Conservation (phyloP, 1,284 basidiomycete genomes). For the Malassezia obtusa region DNA sequence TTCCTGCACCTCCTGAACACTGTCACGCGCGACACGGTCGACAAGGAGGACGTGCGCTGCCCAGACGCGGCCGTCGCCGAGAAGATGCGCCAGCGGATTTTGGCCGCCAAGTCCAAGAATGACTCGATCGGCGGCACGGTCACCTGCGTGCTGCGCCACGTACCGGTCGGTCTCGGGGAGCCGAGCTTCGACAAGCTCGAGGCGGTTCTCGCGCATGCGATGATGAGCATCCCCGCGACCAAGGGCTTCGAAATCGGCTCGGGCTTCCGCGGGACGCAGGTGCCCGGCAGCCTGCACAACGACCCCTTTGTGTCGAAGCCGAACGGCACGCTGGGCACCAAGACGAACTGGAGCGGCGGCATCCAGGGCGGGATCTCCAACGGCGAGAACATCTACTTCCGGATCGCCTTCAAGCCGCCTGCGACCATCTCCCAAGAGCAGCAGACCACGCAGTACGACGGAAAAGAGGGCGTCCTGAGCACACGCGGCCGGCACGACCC, state of each 20-base stretch:
- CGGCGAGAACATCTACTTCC: constrained; percentile 94
- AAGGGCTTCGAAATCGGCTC: constrained; percentile 98
- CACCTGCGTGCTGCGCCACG: constrained; percentile 85
- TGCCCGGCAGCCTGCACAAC: constrained; percentile 86
- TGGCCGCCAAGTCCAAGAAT: constrained; percentile 76
- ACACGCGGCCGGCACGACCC: constrained; percentile 91
- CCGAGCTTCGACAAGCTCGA: constrained; percentile 99
- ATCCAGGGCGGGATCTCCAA: constrained; percentile 97
- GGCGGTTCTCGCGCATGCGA: constrained; percentile 88
- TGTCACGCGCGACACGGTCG: constrained; percentile 77
- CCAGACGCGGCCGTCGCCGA: constrained; percentile 78
- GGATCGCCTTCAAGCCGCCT: constrained; percentile 93
- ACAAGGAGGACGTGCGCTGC: constrained; percentile 77
- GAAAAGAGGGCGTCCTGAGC: constrained; percentile 72
- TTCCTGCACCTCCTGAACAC: constrained; percentile 70
- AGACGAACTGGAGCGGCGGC: constrained; percentile 92
- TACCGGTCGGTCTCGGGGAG: constrained; percentile 85
- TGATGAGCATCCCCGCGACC: constrained; percentile 96
- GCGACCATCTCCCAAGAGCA: constrained; percentile 94
- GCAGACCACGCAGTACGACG: constrained; percentile 82
- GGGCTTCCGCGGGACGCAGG: constrained; percentile 89
- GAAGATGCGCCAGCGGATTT: constrained; percentile 85
- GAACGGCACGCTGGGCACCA: constrained; percentile 67
- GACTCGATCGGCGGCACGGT: constrained; percentile 97
- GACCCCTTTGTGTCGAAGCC: constrained; percentile 68